phyloP scores from a whole-genome alignment of 2,329 filamentous ascomycete species.

The Fusarium subtropicale region DNA sequence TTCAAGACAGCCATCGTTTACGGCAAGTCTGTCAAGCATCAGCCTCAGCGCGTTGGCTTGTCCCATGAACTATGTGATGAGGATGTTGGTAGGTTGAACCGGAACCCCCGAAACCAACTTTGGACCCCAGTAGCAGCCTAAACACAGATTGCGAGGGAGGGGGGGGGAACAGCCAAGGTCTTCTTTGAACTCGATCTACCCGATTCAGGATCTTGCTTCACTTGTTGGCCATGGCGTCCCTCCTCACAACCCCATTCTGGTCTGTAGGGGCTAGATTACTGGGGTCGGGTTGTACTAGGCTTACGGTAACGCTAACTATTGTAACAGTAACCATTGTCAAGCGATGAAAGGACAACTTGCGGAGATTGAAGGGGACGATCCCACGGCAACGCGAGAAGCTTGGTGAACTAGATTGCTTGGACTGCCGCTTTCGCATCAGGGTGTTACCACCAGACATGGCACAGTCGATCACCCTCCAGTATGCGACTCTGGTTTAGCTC shows the following conservation, averaged over 20 bases:
- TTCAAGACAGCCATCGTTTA: conserved; percentile 98
- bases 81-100: conserved; percentile 82
- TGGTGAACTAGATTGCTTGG: conserved; percentile 33
- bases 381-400: conserved; percentile 38
- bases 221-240: conserved; percentile 27
- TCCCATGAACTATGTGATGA: conserved; percentile 93
- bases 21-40: conserved; percentile 97
- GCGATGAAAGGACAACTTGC: conserved; percentile 66
- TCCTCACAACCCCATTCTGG: conserved; percentile 30
- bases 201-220: conserved; percentile 40
- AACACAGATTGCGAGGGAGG: conserved; percentile 18
- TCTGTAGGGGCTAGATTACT: conserved; percentile 23
- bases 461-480: conserved; percentile 30
- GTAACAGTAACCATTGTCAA: conserved; percentile 69
- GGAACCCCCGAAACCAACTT: conserved; percentile 18
- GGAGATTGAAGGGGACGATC: conserved; percentile 41
- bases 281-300: conserved; percentile 25
- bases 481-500: conserved; percentile 26
- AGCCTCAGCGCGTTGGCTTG: conserved; percentile 94
- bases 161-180: conserved; percentile 21
- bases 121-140: conserved; percentile 25
- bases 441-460: conserved; percentile 34
- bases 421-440: conserved; percentile 39
- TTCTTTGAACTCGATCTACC: conserved; percentile 36
- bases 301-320: conserved; percentile 44